Evolutionary conservation across 176 grass and related monocot species (phyloP).

Genomic region (Carex parvula): DNA sequence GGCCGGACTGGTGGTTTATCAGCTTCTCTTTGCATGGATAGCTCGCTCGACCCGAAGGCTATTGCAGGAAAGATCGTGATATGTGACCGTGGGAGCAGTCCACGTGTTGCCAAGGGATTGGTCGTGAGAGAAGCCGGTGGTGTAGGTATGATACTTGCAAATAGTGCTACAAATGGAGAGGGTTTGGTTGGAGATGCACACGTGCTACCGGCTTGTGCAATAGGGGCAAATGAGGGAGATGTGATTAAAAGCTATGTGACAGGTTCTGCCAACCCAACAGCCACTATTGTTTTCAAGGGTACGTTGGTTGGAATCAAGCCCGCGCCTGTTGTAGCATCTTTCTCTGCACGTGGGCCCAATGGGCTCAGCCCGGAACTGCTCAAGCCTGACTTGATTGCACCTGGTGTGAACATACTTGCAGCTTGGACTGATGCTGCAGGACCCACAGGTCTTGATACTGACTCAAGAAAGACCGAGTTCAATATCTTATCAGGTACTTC

Average conservation of each 20-base stretch:
- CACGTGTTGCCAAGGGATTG: constrained; percentile 89
- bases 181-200: constrained; percentile 88
- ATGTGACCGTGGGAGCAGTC: constrained; percentile 94
- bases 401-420: constrained; percentile 93
- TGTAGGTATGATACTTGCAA: constrained; percentile 75
- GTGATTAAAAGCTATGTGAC: constrained; percentile 51
- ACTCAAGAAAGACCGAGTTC: constrained; percentile 70
- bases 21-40: constrained; percentile 88
- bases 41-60: constrained; percentile 75
- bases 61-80: constrained; percentile 80
- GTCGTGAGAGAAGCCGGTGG: constrained; percentile 79
- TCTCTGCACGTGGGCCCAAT: constrained; percentile 89
- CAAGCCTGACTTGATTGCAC: constrained; percentile 87
- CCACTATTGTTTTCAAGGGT: constrained; percentile 59
- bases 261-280: constrained; percentile 42
- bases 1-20: constrained; percentile 56
- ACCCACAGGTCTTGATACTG: constrained; percentile 55
- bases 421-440: constrained; percentile 80
- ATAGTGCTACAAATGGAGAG: constrained; percentile 75
- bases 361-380: constrained; percentile 74
- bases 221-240: constrained; percentile 76
- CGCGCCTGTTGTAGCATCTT: constrained; percentile 82
- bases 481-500: constrained; percentile 97
- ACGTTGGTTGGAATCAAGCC: constrained; percentile 84
- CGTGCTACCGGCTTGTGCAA: constrained; percentile 68